A percentile compares a stretch with the other conserved stretches of the same genome.
Evolutionary conservation across 768 basidiomycete species (phyloP).

Genomic region (Kwoniella europaea): DNA sequence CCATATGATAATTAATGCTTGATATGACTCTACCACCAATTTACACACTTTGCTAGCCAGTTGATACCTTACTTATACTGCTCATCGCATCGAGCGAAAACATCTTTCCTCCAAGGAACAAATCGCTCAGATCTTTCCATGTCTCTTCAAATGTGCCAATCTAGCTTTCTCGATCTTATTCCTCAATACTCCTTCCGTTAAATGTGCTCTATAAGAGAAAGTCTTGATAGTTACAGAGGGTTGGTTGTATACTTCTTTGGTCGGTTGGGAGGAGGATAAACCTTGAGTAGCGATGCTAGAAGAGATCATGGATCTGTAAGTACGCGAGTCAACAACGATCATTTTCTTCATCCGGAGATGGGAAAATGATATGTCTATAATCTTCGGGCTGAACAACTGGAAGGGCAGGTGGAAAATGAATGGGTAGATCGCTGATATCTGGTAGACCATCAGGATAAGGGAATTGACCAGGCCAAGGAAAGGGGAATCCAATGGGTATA

Average conservation of each 20-base stretch:
- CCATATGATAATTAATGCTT: too few relatives aligned
- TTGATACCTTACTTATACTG: too few relatives aligned
- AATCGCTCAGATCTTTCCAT: neutral
- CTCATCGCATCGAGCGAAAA: too few relatives aligned
- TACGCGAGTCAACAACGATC: too few relatives aligned
- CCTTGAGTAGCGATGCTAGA: too few relatives aligned
- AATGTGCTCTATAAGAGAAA: conserved; percentile 10
- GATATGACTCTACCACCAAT: too few relatives aligned
- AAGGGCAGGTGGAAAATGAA: neutral
- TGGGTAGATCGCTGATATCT: neutral
- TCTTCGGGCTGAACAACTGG: too few relatives aligned
- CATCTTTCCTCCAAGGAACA: too few relatives aligned
- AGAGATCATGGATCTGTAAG: too few relatives aligned
- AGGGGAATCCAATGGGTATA: neutral
- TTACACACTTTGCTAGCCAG: too few relatives aligned
- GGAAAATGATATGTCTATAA: neutral
- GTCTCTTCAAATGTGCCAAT: conserved; percentile 14
- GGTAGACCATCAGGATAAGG: neutral
- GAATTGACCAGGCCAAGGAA: neutral
- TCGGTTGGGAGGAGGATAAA: conserved; percentile 2
- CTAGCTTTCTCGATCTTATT: conserved; percentile 31
- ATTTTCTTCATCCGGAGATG: too few relatives aligned
- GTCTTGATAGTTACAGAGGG: conserved; percentile 9
- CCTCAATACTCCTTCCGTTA: conserved; percentile 25
- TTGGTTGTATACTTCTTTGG: neutral